Conservation (phyloP, 306 rosid genomes). For the Coriaria nepalensis region DNA sequence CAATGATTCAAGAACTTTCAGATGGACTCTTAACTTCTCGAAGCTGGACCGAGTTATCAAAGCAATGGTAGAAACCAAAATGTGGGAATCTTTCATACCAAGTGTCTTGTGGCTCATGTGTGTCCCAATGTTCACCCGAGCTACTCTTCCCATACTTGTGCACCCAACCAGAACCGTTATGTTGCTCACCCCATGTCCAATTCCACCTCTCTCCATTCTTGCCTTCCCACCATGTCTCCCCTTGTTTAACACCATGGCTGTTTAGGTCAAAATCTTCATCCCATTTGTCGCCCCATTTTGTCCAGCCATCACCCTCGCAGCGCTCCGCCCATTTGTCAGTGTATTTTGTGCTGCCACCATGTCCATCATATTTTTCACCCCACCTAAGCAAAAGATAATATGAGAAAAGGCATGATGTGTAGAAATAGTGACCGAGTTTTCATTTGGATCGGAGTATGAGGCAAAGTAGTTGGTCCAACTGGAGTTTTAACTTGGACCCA, state of each 20-base stretch:
- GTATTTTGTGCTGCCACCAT: conserved; percentile 81
- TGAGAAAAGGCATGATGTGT: too few species aligned
- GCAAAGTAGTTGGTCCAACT: too few species aligned
- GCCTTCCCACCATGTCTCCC: conserved; percentile 96
- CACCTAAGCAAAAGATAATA: conserved; percentile 34
- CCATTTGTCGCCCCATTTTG: conserved; percentile 99
- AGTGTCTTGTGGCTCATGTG: conserved; percentile 62
- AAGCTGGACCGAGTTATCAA: conserved; percentile 76
- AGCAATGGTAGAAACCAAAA: conserved; percentile 75
- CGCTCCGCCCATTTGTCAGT: conserved; percentile 98
- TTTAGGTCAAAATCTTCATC: conserved; percentile 74
- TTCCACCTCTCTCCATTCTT: conserved; percentile 76
- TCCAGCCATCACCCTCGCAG: conserved; percentile 58
- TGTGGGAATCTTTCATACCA: conserved; percentile 93
- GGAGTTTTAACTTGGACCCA: too few species aligned
- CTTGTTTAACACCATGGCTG: conserved; percentile 67
- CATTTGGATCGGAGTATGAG: too few species aligned
- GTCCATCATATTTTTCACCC: conserved; percentile 88
- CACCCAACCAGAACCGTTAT: conserved; percentile 84
- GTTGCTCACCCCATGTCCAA: conserved; percentile 92
- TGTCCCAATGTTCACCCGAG: conserved; percentile 98
- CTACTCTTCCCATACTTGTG: conserved; percentile 95
- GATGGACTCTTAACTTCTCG: conserved; percentile 65
- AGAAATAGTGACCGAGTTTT: too few species aligned
- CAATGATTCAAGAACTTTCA: conserved; percentile 9